A percentile compares a stretch with the other conserved stretches of the same genome.
Evolutionary conservation across 2,329 filamentous ascomycete genomes (phyloP).

Genomic region (Thelonectria discophora): DNA sequence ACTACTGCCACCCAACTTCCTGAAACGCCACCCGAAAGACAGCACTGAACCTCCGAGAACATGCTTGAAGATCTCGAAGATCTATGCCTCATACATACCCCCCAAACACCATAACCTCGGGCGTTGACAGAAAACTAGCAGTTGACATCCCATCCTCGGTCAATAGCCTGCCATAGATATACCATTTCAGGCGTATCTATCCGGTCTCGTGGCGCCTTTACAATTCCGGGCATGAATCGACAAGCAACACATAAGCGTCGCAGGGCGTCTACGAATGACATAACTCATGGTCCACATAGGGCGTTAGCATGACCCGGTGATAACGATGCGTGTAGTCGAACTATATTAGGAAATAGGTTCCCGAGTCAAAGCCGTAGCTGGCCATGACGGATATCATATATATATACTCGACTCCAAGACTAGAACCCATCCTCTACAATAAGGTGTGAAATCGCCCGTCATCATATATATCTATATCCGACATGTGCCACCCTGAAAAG

Average conservation of each 20-base stretch:
- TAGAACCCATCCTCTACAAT: too few relatives aligned
- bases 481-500: constrained; percentile 4
- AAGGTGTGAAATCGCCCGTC: too few relatives aligned
- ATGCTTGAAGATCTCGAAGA: too few relatives aligned
- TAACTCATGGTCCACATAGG: not conserved
- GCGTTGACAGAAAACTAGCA: constrained; percentile 14
- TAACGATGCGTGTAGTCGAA: not conserved
- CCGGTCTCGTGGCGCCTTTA: not conserved
- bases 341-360: constrained; percentile 12
- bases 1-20: too few relatives aligned
- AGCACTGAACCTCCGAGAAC: too few relatives aligned
- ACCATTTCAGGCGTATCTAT: not conserved
- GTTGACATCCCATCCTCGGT: not conserved
- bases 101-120: too few relatives aligned
- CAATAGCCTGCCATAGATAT: not conserved
- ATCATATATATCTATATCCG: not conserved
- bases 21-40: too few relatives aligned
- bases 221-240: not conserved
- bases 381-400: too few relatives aligned
- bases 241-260: not conserved
- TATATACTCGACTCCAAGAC: too few relatives aligned
- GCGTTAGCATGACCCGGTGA: not conserved
- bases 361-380: not conserved
- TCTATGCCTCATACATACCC: too few relatives aligned
- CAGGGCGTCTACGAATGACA: not conserved